These are phyloP conservation scores for Suhomyces panamericanus DNA, from an alignment of 1,139 yeast genomes.

Conservation along the genomic window DNA sequence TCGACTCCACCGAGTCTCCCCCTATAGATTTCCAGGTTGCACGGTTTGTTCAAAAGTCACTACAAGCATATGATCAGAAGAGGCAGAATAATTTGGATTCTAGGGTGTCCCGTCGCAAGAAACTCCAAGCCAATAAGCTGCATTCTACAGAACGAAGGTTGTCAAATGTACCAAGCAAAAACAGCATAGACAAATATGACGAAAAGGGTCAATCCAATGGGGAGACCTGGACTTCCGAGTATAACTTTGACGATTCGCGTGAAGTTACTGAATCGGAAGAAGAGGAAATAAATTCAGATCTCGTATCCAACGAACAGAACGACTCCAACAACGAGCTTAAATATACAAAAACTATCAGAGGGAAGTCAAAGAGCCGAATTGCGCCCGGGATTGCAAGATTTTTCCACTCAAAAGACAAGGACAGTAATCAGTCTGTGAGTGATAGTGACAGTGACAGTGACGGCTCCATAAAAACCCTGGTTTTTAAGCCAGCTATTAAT, in stretches of 20 bases:
- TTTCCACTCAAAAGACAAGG: constrained; percentile 18
- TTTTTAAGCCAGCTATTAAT: constrained; percentile 11
- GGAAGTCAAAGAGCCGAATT: constrained; percentile 10
- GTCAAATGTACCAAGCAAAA: not conserved
- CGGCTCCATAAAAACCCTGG: constrained; percentile 19
- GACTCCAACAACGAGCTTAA: not conserved
- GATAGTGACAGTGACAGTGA: constrained; percentile 23
- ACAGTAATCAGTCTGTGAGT: not conserved
- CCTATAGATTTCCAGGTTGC: constrained; percentile 36
- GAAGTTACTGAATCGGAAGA: constrained; percentile 5
- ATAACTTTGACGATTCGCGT: constrained; percentile 2
- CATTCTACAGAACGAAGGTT: not conserved
- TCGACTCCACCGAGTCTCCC: constrained; percentile 30
- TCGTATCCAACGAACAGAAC: not conserved
- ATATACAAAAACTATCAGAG: constrained; percentile 18
- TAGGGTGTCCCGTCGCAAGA: not conserved
- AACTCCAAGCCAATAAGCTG: not conserved
- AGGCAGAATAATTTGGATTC: not conserved
- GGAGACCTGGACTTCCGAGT: not conserved
- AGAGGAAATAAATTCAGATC: not conserved
- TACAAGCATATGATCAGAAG: constrained; percentile 1
- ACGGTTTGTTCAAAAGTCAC: constrained; percentile 20
- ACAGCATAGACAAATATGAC: not conserved
- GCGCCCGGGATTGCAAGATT: constrained; percentile 22
- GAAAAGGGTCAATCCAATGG: not conserved